A percentile compares a stretch with the other conserved stretches of the same genome.
These are phyloP conservation scores for Lathyrus tuberosus DNA, from an alignment of 306 rosid genomes.

Conservation along the genomic window DNA sequence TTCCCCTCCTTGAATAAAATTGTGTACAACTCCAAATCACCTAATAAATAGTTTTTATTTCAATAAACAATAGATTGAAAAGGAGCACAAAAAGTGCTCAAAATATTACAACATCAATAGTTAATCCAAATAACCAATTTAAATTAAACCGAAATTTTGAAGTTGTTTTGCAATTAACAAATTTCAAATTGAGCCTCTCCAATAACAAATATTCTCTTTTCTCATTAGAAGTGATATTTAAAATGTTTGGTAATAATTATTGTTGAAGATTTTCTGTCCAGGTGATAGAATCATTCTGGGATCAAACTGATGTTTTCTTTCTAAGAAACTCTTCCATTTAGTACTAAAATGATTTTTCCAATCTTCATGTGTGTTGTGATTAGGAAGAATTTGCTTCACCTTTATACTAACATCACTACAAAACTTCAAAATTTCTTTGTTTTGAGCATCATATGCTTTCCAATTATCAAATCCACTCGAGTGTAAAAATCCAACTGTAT, in stretches of 20 bases:
- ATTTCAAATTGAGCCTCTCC: no score
- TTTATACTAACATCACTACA: conserved; percentile 59
- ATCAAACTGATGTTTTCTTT: conserved; percentile 68
- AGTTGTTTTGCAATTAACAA: no score
- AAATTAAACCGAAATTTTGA: no score
- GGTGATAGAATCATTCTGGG: conserved; percentile 89
- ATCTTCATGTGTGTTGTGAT: conserved; percentile 53
- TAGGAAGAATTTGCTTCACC: conserved; percentile 77
- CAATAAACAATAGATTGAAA: no score
- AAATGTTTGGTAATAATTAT: not conserved
- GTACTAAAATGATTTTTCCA: conserved; percentile 80
- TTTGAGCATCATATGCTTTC: conserved; percentile 66
- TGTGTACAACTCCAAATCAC: no score
- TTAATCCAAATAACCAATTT: no score
- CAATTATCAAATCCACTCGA: conserved; percentile 72
- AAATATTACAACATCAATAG: no score
- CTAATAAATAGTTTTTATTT: no score
- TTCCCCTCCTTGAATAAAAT: no score
- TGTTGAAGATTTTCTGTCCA: conserved; percentile 73
- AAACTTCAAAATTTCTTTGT: conserved; percentile 64
- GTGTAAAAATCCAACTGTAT: conserved; percentile 74
- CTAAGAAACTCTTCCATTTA: conserved; percentile 66
- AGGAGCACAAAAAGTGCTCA: no score
- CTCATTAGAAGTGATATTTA: not conserved
- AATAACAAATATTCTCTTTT: not conserved